Base-by-base conservation (phyloP, 2,329 filamentous ascomycete genomes). In the Apiospora saccharicola region DNA sequence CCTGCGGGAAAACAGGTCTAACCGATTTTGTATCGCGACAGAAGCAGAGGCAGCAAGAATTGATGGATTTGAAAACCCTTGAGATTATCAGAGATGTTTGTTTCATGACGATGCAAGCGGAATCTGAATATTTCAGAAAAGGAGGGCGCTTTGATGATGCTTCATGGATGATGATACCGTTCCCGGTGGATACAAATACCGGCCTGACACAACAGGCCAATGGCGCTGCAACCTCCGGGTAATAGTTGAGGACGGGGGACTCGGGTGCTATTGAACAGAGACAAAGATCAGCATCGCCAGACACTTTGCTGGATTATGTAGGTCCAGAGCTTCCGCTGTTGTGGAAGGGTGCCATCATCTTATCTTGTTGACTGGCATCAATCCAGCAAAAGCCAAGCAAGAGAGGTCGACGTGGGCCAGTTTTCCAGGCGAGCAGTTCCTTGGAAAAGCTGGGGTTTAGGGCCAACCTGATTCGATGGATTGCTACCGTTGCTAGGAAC, bases 401-500 rank as follows among this genome's bases (percentile, higher is more conserved):
- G 14, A 14, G 24, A 47, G 5, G 46, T 49, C 8, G 46, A 49
- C 51, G 51, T 34, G 51, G 51, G 22, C 26, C 51, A 19, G 26
- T 10, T 19, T 34, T 24, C 47, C 4, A 34, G 19, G 19, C 46
- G 8, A 6, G 13, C 13, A 57, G 26, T 61, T 61, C 53, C 53
- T 61, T 61, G 53, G 53, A 37, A 61, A 61, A 61, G 53, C 53
- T n/a, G 53, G 53, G 53, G 51, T 57, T 57, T 16, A 30, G 51
- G 26, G 51, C 51, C 26, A 8, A 19, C 14, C 7, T 10, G 19
- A 49, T 22, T 57, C 30, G 51, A 26, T 57, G 24, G 24, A 14
- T 30, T 30, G 26, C 26, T 30, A 4, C 26, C 26, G 26, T 24
- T 30, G 24, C 51, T 19, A 34, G 51, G 53, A 61, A 61, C 30